Evolutionary conservation across 1,284 basidiomycete genomes (phyloP).

Genomic region (Sporisorium iseilematis-ciliati): DNA sequence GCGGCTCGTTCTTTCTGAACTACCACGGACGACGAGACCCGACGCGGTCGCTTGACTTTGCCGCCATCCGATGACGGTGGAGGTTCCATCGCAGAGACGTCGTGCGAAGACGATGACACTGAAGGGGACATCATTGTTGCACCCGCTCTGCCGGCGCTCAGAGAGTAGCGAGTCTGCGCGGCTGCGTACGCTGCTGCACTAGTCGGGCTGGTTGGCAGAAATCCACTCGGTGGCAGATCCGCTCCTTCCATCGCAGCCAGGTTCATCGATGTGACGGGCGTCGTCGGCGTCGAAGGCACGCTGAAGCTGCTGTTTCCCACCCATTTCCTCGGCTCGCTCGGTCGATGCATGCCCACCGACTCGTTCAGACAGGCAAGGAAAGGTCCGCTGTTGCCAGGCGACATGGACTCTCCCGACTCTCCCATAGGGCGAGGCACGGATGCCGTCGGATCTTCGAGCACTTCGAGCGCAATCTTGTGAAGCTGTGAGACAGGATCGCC

Average conservation of each 20-base stretch:
- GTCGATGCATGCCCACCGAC: constrained; percentile 61
- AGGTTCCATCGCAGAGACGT: constrained; percentile 40
- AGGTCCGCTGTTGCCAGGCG: constrained; percentile 58
- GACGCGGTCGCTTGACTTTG: constrained; percentile 63
- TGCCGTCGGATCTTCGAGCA: constrained; percentile 53
- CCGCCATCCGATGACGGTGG: constrained; percentile 64
- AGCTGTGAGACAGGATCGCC: constrained; percentile 94
- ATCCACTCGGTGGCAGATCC: constrained; percentile 16
- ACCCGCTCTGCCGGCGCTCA: constrained; percentile 26
- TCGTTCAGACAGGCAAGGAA: constrained; percentile 65
- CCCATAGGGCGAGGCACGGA: constrained; percentile 30
- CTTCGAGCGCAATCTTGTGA: constrained; percentile 75
- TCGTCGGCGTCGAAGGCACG: constrained; percentile 60
- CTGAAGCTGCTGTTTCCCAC: constrained; percentile 42
- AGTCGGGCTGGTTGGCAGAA: constrained; percentile 35
- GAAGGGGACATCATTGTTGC: constrained; percentile 37
- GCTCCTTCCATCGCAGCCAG: constrained; percentile 36
- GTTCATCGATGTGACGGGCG: constrained; percentile 60
- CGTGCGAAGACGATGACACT: constrained; percentile 36
- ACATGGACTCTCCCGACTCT: constrained; percentile 38
- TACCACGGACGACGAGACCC: constrained; percentile 60
- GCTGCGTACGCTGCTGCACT: constrained; percentile 57
- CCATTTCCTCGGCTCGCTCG: constrained; percentile 59
- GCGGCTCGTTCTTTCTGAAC: constrained; percentile 55
- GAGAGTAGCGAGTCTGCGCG: constrained; percentile 56